Percentiles rank a stretch among this genome's conserved stretches.
Conservation (phyloP, 2,329 filamentous ascomycete genomes). For the Fusarium agapanthi region DNA sequence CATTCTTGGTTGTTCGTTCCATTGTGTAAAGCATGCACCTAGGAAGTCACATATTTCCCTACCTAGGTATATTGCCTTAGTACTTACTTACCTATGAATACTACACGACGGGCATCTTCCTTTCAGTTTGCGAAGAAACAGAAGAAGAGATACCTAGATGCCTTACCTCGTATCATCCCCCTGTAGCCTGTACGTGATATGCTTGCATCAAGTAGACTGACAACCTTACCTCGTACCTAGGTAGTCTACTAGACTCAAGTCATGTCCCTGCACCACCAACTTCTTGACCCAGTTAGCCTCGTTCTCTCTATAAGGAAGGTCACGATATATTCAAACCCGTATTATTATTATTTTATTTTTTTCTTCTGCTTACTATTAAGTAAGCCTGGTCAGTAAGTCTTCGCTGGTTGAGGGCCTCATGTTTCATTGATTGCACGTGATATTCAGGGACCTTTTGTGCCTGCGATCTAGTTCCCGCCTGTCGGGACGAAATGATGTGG, state of each 20-base stretch:
- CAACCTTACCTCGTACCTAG: no score
- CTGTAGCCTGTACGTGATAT: background rate
- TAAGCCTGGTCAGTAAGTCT: background rate
- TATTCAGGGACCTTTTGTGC: background rate
- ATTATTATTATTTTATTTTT: background rate
- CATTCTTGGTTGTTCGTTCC: background rate
- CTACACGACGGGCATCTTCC: background rate
- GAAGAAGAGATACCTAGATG: background rate
- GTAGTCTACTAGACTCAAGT: background rate
- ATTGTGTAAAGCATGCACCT: background rate
- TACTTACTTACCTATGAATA: background rate
- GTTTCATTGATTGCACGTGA: constrained; percentile 2
- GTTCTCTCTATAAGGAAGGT: background rate
- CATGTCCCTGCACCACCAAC: background rate
- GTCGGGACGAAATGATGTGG: background rate
- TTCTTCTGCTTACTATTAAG: background rate
- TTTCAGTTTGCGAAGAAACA: background rate
- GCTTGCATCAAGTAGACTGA: background rate
- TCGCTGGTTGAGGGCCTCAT: background rate
- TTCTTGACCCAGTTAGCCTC: background rate
- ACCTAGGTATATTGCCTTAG: background rate
- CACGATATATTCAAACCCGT: background rate
- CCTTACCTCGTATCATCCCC: background rate
- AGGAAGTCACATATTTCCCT: background rate
- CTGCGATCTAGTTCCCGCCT: background rate